Evolutionary conservation across 2,329 filamentous ascomycete genomes (phyloP).

Genomic region (Ceratocystis eucalypticola): DNA sequence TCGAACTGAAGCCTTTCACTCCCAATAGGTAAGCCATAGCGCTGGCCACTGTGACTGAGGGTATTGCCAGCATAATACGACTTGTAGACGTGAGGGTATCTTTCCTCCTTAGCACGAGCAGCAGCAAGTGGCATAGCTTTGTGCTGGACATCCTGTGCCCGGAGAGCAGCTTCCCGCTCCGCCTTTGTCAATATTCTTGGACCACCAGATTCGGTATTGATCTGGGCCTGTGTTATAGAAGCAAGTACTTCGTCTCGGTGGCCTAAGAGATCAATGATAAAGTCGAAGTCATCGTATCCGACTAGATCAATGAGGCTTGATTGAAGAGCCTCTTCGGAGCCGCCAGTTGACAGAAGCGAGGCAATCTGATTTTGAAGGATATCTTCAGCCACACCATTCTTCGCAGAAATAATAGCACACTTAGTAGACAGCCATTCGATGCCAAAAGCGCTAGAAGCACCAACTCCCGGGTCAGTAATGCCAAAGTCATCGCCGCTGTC

Average conservation of each 20-base stretch:
- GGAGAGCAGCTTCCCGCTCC: slow-evolving; percentile 66
- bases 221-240: slow-evolving; percentile 24
- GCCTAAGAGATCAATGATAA: slow-evolving; percentile 79
- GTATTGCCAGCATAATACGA: slow-evolving; percentile 73
- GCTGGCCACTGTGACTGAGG: slow-evolving; percentile 63
- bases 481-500: slow-evolving; percentile 24
- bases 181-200: slow-evolving; percentile 52
- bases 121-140: slow-evolving; percentile 62
- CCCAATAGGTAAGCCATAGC: slow-evolving; percentile 68
- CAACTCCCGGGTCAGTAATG: slow-evolving; percentile 24
- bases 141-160: slow-evolving; percentile 65
- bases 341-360: slow-evolving; percentile 55
- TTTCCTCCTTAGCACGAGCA: slow-evolving; percentile 55
- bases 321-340: slow-evolving; percentile 73
- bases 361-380: slow-evolving; percentile 68
- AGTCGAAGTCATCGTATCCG: slow-evolving; percentile 84
- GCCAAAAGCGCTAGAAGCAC: slow-evolving; percentile 33
- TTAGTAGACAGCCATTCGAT: slow-evolving; percentile 57
- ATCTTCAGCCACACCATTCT: slow-evolving; percentile 51
- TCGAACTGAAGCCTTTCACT: slow-evolving; percentile 55
- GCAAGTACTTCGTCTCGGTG: slow-evolving; percentile 56
- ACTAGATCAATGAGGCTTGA: slow-evolving; percentile 78
- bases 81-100: slow-evolving; percentile 92
- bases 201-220: slow-evolving; percentile 12
- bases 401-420: slow-evolving; percentile 53